phyloP scores from a whole-genome alignment of 1,284 basidiomycete genomes.

The Ganoderma leucocontextum region DNA sequence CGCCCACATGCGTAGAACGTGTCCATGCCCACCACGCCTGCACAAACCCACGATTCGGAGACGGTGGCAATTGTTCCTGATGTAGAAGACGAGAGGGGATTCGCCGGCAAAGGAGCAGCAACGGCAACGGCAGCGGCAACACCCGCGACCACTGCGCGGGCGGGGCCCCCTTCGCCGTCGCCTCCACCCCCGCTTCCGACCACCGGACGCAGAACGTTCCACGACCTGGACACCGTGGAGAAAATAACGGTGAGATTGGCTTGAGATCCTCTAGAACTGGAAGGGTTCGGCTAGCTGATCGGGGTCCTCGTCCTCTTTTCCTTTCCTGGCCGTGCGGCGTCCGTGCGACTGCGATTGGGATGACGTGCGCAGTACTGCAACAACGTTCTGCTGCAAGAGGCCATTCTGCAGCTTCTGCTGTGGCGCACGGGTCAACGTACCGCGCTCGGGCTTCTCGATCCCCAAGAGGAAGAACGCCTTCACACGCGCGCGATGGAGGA shows the following conservation, averaged over 20 bases:
- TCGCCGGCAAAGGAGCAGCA: not conserved
- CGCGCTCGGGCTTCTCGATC: slow-evolving; percentile 53
- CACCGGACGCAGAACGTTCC: slow-evolving; percentile 35
- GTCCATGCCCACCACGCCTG: not conserved
- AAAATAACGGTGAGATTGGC: slow-evolving; percentile 60
- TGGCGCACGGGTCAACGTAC: slow-evolving; percentile 70
- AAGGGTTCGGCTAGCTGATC: slow-evolving; percentile 19
- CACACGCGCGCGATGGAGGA: slow-evolving; percentile 57
- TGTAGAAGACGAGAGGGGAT: not conserved
- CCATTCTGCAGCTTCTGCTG: slow-evolving; percentile 70
- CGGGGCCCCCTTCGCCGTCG: slow-evolving; percentile 7
- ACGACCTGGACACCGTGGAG: slow-evolving; percentile 59
- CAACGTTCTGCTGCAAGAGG: slow-evolving; percentile 73
- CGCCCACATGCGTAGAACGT: slow-evolving; percentile 14
- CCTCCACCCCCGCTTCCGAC: not conserved
- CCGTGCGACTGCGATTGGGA: not conserved
- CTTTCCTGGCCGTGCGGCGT: not conserved
- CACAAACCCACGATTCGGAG: slow-evolving; percentile 8
- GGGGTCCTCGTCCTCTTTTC: slow-evolving; percentile 7
- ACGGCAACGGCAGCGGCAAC: not conserved
- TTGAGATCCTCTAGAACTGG: slow-evolving; percentile 11
- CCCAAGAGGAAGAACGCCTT: slow-evolving; percentile 61
- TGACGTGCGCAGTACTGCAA: slow-evolving; percentile 64
- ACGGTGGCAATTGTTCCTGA: slow-evolving; percentile 1
- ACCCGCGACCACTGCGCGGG: slow-evolving; percentile 14